Evolutionary conservation across 305 asterid species (phyloP).

Genomic region (Solanum hybrid): DNA sequence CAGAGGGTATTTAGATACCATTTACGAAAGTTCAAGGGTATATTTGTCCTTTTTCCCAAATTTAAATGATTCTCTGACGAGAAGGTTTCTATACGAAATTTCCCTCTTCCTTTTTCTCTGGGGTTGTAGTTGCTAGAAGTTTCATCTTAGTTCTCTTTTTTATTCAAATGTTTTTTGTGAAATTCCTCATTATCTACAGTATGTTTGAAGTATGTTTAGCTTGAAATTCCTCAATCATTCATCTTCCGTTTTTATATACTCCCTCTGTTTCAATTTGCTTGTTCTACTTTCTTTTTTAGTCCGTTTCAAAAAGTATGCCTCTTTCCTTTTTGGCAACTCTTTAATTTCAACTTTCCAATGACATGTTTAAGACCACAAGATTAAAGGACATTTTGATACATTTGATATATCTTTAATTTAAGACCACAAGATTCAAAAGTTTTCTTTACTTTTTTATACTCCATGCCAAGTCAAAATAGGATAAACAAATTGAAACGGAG

Average conservation of each 20-base stretch:
- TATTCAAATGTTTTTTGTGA: neutral
- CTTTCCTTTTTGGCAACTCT: neutral
- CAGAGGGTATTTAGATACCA: too few relatives aligned
- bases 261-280: neutral
- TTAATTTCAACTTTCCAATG: neutral
- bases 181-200: neutral
- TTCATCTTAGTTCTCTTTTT: neutral
- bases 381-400: neutral
- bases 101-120: neutral
- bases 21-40: too few relatives aligned
- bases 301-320: neutral
- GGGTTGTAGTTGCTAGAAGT: neutral
- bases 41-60: neutral
- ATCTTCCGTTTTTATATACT: neutral
- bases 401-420: neutral
- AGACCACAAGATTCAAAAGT: neutral
- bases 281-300: neutral
- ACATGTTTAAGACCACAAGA: neutral
- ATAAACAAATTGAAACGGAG: neutral
- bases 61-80: neutral
- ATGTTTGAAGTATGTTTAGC: neutral
- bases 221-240: neutral
- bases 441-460: neutral
- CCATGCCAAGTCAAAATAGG: neutral
- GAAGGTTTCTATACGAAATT: neutral